phyloP scores from a whole-genome alignment of 768 basidiomycete genomes.

The Auricularia auricula-judae region DNA sequence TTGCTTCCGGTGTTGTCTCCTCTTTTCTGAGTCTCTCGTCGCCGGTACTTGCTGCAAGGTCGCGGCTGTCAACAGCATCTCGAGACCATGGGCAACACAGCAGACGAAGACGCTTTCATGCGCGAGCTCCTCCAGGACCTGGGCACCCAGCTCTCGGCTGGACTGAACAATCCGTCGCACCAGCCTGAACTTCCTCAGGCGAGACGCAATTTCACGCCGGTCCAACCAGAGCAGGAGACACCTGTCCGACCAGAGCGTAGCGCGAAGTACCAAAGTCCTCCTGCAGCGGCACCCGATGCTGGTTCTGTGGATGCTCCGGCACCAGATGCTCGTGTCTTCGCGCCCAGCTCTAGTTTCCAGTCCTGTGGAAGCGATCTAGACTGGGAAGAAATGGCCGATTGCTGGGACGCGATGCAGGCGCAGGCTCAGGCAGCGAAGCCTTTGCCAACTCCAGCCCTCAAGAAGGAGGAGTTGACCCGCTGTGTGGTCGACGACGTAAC shows the following conservation, averaged over 20 bases:
- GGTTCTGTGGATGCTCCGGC: conserved; percentile 33
- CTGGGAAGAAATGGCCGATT: neutral
- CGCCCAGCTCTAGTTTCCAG: conserved; percentile 8
- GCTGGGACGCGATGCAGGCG: neutral
- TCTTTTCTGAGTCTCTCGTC: neutral
- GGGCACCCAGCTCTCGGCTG: conserved; percentile 24
- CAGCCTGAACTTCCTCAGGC: too few relatives aligned
- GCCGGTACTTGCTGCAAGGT: too few relatives aligned
- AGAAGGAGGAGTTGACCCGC: conserved; percentile 35
- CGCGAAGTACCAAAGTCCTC: too few relatives aligned
- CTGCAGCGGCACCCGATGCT: conserved; percentile 9
- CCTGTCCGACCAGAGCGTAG: too few relatives aligned
- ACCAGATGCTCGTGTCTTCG: conserved; percentile 23
- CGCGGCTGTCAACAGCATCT: too few relatives aligned
- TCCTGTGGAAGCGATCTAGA: neutral
- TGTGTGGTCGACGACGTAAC: conserved; percentile 42
- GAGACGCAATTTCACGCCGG: too few relatives aligned
- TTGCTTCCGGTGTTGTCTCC: neutral
- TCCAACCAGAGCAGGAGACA: too few relatives aligned
- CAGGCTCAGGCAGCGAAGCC: neutral
- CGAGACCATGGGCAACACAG: neutral
- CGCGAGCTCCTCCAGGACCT: conserved; percentile 38
- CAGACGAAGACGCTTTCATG: conserved; percentile 53
- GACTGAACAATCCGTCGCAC: too few relatives aligned
- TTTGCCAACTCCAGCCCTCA: conserved; percentile 10